phyloP scores from a whole-genome alignment of 202 grass and related monocot genomes.

The Bolboschoenoplectus hybrid region DNA sequence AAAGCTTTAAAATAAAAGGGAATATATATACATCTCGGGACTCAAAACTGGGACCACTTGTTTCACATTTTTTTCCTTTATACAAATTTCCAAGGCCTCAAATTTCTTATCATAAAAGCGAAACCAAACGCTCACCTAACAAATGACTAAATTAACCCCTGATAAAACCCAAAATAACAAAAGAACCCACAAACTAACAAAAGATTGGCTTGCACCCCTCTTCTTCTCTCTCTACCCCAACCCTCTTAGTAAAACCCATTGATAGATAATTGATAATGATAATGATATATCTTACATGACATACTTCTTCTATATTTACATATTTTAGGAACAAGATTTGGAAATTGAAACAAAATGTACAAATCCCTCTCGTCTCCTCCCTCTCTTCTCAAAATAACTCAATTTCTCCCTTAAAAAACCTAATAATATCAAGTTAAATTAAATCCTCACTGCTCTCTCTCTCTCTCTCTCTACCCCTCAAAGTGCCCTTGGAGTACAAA shows the following conservation, averaged over 20 bases:
- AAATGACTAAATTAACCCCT: slow-evolving; percentile 24
- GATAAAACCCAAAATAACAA: slow-evolving; percentile 30
- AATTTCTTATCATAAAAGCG: slow-evolving; percentile 23
- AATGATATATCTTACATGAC: slow-evolving; percentile 34
- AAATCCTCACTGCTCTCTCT: slow-evolving; percentile 46
- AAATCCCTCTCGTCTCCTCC: slow-evolving; percentile 1
- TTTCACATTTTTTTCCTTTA: slow-evolving; percentile 30
- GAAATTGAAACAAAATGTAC: slow-evolving; percentile 40
- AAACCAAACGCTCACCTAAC: slow-evolving; percentile 34
- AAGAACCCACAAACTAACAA: slow-evolving; percentile 16
- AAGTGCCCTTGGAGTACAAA: slow-evolving; percentile 38
- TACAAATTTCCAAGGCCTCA: slow-evolving; percentile 42
- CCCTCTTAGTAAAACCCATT: slow-evolving; percentile 18
- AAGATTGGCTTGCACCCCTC: slow-evolving; percentile 42
- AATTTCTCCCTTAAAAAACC: slow-evolving; percentile 13
- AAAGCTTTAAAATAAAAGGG: slow-evolving; percentile 22
- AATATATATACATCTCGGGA: slow-evolving; percentile 40
- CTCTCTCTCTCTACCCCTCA: slow-evolving; percentile 27
- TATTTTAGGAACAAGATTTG: slow-evolving; percentile 36
- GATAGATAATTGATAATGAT: slow-evolving; percentile 20
- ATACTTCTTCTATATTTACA: slow-evolving; percentile 46
- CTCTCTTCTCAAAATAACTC: slow-evolving; percentile 27
- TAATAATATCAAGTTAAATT: slow-evolving; percentile 43
- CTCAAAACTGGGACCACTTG: slow-evolving; percentile 36
- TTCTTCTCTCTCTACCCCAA: background rate